These are phyloP conservation scores for Ambispora gerdemannii DNA, from an alignment of 192 early-diverging fungal genomes.

Conservation along the genomic window DNA sequence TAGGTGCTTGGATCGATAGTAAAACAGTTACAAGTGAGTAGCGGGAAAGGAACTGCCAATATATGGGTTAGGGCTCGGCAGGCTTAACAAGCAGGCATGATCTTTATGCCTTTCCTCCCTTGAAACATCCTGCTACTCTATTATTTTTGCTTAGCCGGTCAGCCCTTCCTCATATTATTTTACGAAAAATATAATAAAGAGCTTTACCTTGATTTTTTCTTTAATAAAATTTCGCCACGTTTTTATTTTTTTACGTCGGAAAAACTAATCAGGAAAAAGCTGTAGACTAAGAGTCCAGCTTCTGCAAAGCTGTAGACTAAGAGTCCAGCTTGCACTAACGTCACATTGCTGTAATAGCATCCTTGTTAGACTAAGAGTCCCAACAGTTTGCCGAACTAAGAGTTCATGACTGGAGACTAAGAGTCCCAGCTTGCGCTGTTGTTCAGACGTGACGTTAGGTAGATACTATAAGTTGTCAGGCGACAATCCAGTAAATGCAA, in stretches of 20 bases:
- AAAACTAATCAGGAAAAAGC: background rate
- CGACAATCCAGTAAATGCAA: too few relatives aligned
- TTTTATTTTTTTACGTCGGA: background rate
- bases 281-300: constrained; percentile 22
- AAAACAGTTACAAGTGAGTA: too few relatives aligned
- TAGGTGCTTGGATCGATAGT: too few relatives aligned
- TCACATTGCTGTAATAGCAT: constrained; percentile 12
- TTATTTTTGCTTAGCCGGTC: constrained; percentile 9
- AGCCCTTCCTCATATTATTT: too few relatives aligned
- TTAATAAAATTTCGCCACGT: too few relatives aligned
- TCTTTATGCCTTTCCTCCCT: constrained; percentile 2
- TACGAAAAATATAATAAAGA: too few relatives aligned
- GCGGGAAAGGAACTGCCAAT: too few relatives aligned
- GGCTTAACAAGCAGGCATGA: too few relatives aligned
- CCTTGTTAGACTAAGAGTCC: constrained; percentile 13
- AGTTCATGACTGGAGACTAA: constrained; percentile 9
- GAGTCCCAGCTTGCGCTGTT: background rate
- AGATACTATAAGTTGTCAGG: too few relatives aligned
- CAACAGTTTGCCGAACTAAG: background rate
- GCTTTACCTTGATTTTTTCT: too few relatives aligned
- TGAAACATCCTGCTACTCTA: constrained; percentile 9
- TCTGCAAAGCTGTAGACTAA: constrained; percentile 15
- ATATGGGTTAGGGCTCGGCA: too few relatives aligned
- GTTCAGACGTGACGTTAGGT: constrained; percentile 8
- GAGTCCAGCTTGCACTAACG: constrained; percentile 6